Evolutionary conservation across 176 grass and related monocot species (phyloP), one percentile per base, ranked within the genome.

Genomic region (Themeda triandra): DNA sequence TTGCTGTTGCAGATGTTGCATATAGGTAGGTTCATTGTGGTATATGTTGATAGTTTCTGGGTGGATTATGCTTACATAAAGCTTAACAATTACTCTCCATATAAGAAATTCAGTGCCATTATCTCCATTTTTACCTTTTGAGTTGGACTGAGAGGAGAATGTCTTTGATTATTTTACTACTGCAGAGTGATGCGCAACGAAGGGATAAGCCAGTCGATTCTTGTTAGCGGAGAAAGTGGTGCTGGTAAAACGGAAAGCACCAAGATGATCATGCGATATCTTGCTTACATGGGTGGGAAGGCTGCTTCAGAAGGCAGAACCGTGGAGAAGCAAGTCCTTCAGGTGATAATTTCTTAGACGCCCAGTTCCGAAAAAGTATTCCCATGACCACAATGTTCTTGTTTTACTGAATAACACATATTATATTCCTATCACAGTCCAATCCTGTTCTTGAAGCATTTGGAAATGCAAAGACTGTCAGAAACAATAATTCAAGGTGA

Each of bases 371-470:
- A 40, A 45, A 69, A 83, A 73, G 25, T 51, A 53, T 75, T 72
- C 82, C 14, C 3, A 53, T 76, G 53, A 42, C 37, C 86, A 85
- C 13, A 42, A 14, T 64, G 6, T 75, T 88, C 54, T 80, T 88
- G 32, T 44, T 70, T 58, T 11, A 65, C 13, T 77, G 75, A 74
- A 82, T 82, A 62, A 77, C n/a, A 58, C 12, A 25, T 82, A 59
- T 46, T 17, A 64, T 81, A 60, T 86, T 71, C 36, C 36, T 92
- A 40, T 72, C 53, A 33, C 91, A 98, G 96, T 98, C 96, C 70
- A 98, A 98, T 94, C 96, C 96, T 83, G 96, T 98, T 82, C 94
- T 98, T 63, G 96, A 98, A 90, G 96, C 96, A 92, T 98, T 98
- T 90, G 96, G 96, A 85, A 98, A 98, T 89, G 93, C 96, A 69